Base-by-base conservation (phyloP, 139 green algal genomes). In the Tetraselmis chui region DNA sequence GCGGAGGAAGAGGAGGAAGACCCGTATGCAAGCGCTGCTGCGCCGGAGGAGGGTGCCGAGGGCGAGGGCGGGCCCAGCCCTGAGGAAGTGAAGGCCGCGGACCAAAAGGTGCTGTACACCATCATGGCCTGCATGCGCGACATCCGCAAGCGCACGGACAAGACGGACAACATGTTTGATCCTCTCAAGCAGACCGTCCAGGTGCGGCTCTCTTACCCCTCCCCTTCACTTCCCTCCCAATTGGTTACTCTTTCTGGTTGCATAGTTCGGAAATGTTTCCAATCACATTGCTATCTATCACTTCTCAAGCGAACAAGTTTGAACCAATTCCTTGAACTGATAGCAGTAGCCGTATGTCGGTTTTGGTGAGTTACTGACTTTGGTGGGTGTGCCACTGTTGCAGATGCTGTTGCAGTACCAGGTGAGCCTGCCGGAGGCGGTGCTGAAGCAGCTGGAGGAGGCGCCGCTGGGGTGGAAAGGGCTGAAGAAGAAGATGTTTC, bases 401-500 rank as follows among this genome's bases (percentile, higher is more conserved):
- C 79, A 83, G 78, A 82, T 82, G 29, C 76, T 79, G 23, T 29
- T 79, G 28, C 76, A 32, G n/a, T 27, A 32, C n/a, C 76, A 79
- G n/a, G 59, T 85, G 22, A 85, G 45, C 32, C 80, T 82, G 76
- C 76, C 82, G 2, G 87, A 91, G 0, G 78, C 59, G 26, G 81
- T 90, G 76, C 74, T 90, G 27, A 90, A 87, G 82, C 85, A 91
- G 81, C 87, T 97, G 31, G 93, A 95, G 84, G 92, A 92, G 76
- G 87, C 82, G 22, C 89, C 90, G 1, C 78, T 91, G 31, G 76
- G 76, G 2, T 93, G 90, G 91, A 89, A 88, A 76, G 77, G 76
- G 0, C 86, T 97, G 26, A 94, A 95, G 85, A 97, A 96, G 85
- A 94, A 95, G 88, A 95, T 97, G 93, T 92, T 95, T 30, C 91